phyloP scores from a whole-genome alignment of 768 basidiomycete genomes.

The Boletus pseudo-olivaceus region DNA sequence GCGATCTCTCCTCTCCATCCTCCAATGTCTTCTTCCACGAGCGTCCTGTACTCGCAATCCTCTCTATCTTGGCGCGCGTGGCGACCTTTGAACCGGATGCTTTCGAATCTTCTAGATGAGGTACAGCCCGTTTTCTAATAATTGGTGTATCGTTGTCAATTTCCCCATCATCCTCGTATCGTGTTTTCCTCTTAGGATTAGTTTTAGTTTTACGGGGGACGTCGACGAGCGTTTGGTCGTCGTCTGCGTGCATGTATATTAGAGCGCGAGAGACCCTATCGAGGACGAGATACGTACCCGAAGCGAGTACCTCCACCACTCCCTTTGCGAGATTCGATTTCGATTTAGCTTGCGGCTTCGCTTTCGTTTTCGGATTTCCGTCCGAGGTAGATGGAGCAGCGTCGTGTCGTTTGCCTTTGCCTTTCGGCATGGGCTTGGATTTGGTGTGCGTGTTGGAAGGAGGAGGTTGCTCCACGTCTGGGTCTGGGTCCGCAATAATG shows the following conservation, averaged over 20 bases:
- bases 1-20: background rate
- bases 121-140: background rate
- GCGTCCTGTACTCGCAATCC: background rate
- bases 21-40: background rate
- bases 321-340: slow-evolving; percentile 7
- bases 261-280: background rate
- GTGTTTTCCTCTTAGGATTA: background rate
- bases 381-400: background rate
- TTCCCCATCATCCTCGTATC: background rate
- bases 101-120: background rate
- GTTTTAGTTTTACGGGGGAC: slow-evolving; percentile 12
- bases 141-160: slow-evolving; percentile 1
- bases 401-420: slow-evolving; percentile 3
- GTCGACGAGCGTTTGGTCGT: slow-evolving; percentile 28
- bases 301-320: slow-evolving; percentile 8
- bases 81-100: background rate
- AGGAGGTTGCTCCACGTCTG: slow-evolving; percentile 2
- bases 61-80: background rate
- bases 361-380: slow-evolving; percentile 2
- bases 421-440: slow-evolving; percentile 5
- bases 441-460: background rate
- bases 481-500: background rate
- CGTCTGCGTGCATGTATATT: slow-evolving; percentile 17
- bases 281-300: slow-evolving; percentile 7
- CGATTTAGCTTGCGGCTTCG: background rate